Conservation (phyloP, 2,329 filamentous ascomycete genomes). For the Karstenula rhodostoma region DNA sequence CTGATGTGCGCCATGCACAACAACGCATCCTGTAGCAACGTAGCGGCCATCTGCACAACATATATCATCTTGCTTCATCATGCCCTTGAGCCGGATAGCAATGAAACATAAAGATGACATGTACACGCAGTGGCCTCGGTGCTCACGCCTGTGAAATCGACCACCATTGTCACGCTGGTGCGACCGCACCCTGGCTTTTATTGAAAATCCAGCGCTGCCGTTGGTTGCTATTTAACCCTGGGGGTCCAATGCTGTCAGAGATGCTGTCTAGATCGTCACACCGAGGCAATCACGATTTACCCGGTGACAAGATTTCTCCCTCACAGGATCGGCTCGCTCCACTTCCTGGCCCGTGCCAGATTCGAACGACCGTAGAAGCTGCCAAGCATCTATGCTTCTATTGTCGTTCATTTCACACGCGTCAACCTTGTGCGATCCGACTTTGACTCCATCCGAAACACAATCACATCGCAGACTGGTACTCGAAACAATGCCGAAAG, state of each 20-base stretch:
- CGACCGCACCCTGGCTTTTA: not conserved
- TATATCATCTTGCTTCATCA: not conserved
- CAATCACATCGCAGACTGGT: not conserved
- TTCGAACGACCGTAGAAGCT: slow-evolving; percentile 9
- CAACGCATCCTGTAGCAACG: not conserved
- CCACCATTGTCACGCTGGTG: not conserved
- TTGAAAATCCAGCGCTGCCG: not conserved
- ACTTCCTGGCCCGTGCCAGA: not conserved
- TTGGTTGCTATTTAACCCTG: not conserved
- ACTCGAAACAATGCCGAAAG: not conserved
- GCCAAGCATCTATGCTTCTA: slow-evolving; percentile 5
- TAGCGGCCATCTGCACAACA: slow-evolving; percentile 6
- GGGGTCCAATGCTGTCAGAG: not conserved
- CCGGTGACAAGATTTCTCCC: slow-evolving; percentile 6
- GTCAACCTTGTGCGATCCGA: not conserved
- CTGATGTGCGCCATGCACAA: not conserved
- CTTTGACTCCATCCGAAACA: not conserved
- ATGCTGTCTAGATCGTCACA: not conserved
- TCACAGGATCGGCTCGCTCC: slow-evolving; percentile 4
- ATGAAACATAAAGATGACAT: not conserved
- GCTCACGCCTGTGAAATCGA: not conserved
- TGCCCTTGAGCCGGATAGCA: not conserved
- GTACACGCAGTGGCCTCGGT: not conserved
- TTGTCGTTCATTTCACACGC: not conserved
- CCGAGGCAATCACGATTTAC: slow-evolving; percentile 7